Base-by-base conservation (phyloP, 352 stramenopile species). In the Pythium myriotylum region DNA sequence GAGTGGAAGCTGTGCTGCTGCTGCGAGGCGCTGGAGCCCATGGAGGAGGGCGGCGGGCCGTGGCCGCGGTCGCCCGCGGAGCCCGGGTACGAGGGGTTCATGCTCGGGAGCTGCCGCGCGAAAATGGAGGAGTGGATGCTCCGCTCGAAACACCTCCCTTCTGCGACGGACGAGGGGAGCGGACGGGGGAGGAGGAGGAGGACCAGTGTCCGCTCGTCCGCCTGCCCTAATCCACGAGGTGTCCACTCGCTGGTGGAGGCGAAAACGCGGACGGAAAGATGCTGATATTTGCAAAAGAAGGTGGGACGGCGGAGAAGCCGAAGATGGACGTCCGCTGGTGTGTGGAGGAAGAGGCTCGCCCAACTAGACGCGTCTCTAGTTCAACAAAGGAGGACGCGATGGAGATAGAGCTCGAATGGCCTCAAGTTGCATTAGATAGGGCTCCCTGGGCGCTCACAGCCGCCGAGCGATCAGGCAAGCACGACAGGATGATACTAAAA, bases 11-110 rank as follows among this genome's bases (percentile, higher is more conserved):
- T 70, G 54, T 92, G 83, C 56, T 68, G 73, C 24, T 72, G 64
- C 58, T 52, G 41, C 24, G 60, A 47, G 43, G 67, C 67, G 47
- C 56, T 72, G 33, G 65, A 63, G 50, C 59, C 74, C 61, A 84
- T 72, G 39, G 68, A 60, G 43, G 53, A 65, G 23, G 58, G 66
- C 22, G 57, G 77, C 46, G 74, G 72, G 19, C 81, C 81, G 41
- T 89, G 79, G 49, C 54, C 50, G 54, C 79, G 79, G 62, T 90
- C 83, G 24, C 80, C 81, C 12, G 80, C 87, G 33, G 80, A 78
- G 10, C 83, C 79, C 45, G 80, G 80, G 68, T 86, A 92, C 70
- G 83, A 92, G 58, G 83, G 83, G 64, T 92, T 92, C 83, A 92
- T 92, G 45, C 41, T 54, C n/a, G 53, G 27, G 20, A 29, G 37